A percentile compares a stretch with the other conserved stretches of the same genome.
These are phyloP conservation scores for Colletotrichum chlorophyti DNA, from an alignment of 2,329 filamentous ascomycete species.

Conservation along the genomic window DNA sequence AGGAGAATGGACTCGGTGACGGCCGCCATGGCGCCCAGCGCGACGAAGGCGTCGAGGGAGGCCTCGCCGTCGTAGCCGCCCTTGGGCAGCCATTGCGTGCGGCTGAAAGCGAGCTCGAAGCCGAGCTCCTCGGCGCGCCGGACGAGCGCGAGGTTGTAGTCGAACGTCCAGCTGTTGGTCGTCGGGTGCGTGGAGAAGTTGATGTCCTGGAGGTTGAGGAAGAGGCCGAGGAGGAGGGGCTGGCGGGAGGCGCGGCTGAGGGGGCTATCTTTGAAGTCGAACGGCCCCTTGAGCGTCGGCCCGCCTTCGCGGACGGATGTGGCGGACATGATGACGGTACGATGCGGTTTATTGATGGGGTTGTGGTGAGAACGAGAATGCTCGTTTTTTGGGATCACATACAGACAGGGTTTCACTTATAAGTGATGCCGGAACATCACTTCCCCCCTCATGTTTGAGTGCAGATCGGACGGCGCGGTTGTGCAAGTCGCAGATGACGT, in stretches of 20 bases:
- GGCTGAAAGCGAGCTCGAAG: constrained; percentile 7
- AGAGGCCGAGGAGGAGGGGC: constrained; percentile 10
- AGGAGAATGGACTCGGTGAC: background rate
- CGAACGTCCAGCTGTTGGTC: background rate
- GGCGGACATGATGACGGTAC: constrained; percentile 7
- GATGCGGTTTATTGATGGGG: too few relatives aligned
- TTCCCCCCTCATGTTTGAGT: too few relatives aligned
- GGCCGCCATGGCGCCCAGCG: constrained; percentile 6
- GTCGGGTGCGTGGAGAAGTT: constrained; percentile 2
- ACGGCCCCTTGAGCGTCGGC: constrained; percentile 1
- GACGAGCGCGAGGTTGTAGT: constrained; percentile 7
- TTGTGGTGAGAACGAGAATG: too few relatives aligned
- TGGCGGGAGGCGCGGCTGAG: background rate
- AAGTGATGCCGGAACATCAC: too few relatives aligned
- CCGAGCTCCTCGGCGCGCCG: background rate
- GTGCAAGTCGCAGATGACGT: constrained; percentile 8
- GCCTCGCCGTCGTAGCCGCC: constrained; percentile 9
- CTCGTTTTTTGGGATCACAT: too few relatives aligned
- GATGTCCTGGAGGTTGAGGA: constrained; percentile 11
- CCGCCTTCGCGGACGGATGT: constrained; percentile 12
- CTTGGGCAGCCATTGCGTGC: constrained; percentile 8
- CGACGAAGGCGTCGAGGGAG: constrained; percentile 2
- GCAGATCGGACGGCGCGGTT: background rate
- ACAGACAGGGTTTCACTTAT: too few relatives aligned
- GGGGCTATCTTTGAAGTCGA: constrained; percentile 4